Conservation (phyloP, 2,329 filamentous ascomycete genomes). For the Xylariaceae sp. region DNA sequence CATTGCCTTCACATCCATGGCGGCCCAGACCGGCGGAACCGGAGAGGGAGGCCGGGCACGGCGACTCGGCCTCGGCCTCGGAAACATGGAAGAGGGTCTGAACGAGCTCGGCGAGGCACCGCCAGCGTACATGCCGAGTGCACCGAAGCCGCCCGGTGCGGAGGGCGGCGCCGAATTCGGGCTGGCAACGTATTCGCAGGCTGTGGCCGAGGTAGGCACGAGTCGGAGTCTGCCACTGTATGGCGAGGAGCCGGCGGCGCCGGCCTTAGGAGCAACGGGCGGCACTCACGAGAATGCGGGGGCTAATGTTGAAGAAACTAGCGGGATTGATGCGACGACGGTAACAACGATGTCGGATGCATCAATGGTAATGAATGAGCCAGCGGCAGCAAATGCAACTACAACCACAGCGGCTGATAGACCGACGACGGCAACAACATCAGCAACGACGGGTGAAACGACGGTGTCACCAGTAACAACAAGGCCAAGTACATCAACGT, state of each 20-base stretch:
- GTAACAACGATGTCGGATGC: background rate
- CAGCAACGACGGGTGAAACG: slow-evolving; percentile 15
- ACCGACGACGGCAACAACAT: background rate
- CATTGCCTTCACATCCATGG: slow-evolving; percentile 4
- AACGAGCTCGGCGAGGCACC: slow-evolving; percentile 35
- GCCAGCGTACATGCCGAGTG: slow-evolving; percentile 30
- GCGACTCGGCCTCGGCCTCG: slow-evolving; percentile 16
- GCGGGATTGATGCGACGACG: background rate
- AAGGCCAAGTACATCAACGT: too few relatives aligned
- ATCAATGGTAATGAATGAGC: too few relatives aligned
- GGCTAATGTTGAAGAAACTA: background rate
- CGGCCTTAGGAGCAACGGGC: background rate
- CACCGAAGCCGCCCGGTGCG: slow-evolving; percentile 16
- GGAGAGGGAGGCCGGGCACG: slow-evolving; percentile 5
- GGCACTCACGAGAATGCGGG: background rate
- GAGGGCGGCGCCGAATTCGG: slow-evolving; percentile 16
- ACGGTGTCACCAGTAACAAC: slow-evolving; percentile 21
- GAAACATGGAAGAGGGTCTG: slow-evolving; percentile 31
- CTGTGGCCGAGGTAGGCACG: slow-evolving; percentile 11
- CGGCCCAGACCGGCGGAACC: slow-evolving; percentile 15
- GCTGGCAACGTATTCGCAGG: slow-evolving; percentile 16
- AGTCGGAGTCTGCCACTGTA: slow-evolving; percentile 20
- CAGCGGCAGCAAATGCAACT: too few relatives aligned
- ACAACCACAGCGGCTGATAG: too few relatives aligned
- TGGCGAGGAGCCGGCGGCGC: slow-evolving; percentile 6